Conservation (phyloP, 768 basidiomycete genomes). For the Boletus insuetus region DNA sequence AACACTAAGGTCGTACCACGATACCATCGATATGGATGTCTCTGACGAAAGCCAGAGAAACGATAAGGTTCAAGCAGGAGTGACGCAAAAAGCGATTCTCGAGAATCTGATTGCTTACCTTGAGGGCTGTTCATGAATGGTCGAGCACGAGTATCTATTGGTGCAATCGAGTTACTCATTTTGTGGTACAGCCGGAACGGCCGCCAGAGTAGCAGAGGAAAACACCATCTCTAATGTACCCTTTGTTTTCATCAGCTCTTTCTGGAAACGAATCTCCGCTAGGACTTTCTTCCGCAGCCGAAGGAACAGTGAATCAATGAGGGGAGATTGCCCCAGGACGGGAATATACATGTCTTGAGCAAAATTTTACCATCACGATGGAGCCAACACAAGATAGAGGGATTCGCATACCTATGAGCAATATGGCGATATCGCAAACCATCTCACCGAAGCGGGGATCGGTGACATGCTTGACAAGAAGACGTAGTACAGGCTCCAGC, state of each 20-base stretch:
- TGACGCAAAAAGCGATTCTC: slow-evolving; percentile 67
- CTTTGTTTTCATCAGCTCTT: slow-evolving; percentile 74
- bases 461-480: slow-evolving; percentile 79
- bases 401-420: slow-evolving; percentile 74
- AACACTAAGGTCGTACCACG: slow-evolving; percentile 68
- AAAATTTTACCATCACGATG: slow-evolving; percentile 6
- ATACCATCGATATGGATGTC: slow-evolving; percentile 64
- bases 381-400: neutral
- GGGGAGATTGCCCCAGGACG: slow-evolving; percentile 90
- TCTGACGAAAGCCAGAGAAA: slow-evolving; percentile 21
- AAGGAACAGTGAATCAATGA: slow-evolving; percentile 84
- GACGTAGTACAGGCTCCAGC: slow-evolving; percentile 84
- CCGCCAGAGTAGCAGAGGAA: slow-evolving; percentile 47
- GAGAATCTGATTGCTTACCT: slow-evolving; percentile 66
- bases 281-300: slow-evolving; percentile 81
- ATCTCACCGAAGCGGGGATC: slow-evolving; percentile 93
- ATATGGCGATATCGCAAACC: slow-evolving; percentile 73
- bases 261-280: slow-evolving; percentile 85
- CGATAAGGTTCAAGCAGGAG: slow-evolving; percentile 35
- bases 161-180: slow-evolving; percentile 15
- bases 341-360: slow-evolving; percentile 83
- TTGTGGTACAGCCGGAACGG: slow-evolving; percentile 14
- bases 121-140: slow-evolving; percentile 28
- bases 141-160: neutral
- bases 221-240: slow-evolving; percentile 93